Evolutionary conservation across 352 stramenopile species (phyloP), one percentile per base, ranked within the genome.

Genomic region (Thalassiosira mediterranea): DNA sequence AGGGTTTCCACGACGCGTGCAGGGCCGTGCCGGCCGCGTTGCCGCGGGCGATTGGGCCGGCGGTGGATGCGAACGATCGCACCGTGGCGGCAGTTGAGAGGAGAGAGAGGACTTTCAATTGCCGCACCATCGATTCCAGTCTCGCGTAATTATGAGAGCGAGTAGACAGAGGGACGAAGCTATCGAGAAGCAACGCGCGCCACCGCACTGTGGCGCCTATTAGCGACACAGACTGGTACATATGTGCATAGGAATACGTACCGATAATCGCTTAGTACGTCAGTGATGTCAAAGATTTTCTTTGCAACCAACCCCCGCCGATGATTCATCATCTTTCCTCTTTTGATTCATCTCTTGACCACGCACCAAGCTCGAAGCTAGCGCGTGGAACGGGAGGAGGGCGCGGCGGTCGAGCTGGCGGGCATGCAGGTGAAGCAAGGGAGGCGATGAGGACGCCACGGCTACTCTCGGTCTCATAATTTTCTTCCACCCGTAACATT

Each of bases 281-380:
- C 54, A 64, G 19, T 11, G 54, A 49, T 49, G 54, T 46, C 54
- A 51, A 44, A 40, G 37, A 61, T 44, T 40, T 61, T 40, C 37
- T 44, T 1, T n/a, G 17, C 56, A 26, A 28, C 56, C 48, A 25
- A 17, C 19, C 26, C 56, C 32, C 31, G 19, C 28, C 52, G 42
- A 44, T 32, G 32, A 65, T 65, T 51, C 31, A 44, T 56, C 26
- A n/a, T 23, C 37, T 1, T 28, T 3, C 7, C 19, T 34, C 17
- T 60, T 10, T 21, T 40, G 15, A 65, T 38, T 69, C 32, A 25
- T 21, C 28, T 29, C 11, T 28, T 28, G 47, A 37, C 47, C 47
- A 54, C 8, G 15, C 37, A 44, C 15, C 37, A 44, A 44, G 37
- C 8, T 54, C 47, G 19, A 53, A n/a, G n/a, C n/a, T n/a, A n/a